These are phyloP conservation scores for Celoporthe dispersa DNA, from an alignment of 2,329 filamentous ascomycete genomes.

Conservation along the genomic window DNA sequence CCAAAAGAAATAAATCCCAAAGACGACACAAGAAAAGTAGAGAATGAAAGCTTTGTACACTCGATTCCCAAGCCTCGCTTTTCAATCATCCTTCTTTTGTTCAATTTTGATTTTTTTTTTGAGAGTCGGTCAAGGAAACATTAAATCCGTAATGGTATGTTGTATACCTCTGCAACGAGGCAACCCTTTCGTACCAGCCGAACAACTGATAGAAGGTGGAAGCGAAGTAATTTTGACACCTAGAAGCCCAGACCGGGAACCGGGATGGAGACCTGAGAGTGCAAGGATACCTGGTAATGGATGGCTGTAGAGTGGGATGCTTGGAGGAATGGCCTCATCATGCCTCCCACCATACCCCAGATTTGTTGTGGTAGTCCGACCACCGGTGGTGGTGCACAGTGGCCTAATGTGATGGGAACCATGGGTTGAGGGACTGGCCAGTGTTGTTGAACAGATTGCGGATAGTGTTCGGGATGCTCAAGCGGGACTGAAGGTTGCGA, in stretches of 20 bases:
- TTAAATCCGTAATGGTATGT: slow-evolving; percentile 1
- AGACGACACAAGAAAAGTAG: not conserved
- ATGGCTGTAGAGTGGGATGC: slow-evolving; percentile 2
- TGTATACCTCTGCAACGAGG: not conserved
- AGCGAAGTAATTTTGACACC: not conserved
- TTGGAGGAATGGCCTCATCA: slow-evolving; percentile 4
- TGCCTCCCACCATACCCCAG: slow-evolving; percentile 3
- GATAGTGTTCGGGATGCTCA: not conserved
- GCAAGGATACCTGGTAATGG: slow-evolving; percentile 4
- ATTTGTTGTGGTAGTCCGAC: slow-evolving; percentile 1
- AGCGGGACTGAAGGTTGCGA: not conserved
- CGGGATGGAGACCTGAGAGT: slow-evolving; percentile 1
- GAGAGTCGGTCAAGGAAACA: not conserved
- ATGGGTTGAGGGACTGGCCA: not conserved
- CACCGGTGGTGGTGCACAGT: slow-evolving; percentile 3
- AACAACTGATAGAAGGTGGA: not conserved
- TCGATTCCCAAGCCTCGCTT: not conserved
- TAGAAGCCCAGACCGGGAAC: not conserved
- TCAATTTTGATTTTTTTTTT: not conserved
- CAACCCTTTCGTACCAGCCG: not conserved
- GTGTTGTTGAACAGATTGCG: not conserved
- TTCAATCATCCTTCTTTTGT: not conserved
- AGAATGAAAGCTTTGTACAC: not conserved
- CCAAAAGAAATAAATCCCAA: not conserved
- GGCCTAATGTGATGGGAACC: not conserved